These are phyloP conservation scores for Trichomonascaceae sp. DNA, from an alignment of 1,139 yeast genomes.

Conservation along the genomic window DNA sequence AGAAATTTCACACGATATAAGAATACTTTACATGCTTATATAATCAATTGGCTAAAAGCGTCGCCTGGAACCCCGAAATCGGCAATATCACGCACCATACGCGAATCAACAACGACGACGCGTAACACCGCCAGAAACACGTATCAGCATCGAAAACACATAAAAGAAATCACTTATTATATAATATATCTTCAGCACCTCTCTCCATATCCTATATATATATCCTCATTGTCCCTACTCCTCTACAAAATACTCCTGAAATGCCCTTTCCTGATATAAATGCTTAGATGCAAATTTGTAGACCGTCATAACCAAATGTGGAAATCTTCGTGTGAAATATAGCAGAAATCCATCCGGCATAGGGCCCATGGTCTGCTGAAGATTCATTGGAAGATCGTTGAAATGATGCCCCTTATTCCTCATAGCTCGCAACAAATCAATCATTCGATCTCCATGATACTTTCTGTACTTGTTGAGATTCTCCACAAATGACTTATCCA, in stretches of 20 bases:
- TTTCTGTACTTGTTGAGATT: slow-evolving; percentile 88
- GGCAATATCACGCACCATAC: too few species aligned
- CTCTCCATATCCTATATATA: not conserved
- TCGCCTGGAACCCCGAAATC: too few species aligned
- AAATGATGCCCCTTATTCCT: slow-evolving; percentile 91
- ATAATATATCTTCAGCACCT: too few species aligned
- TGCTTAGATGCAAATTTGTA: slow-evolving; percentile 58
- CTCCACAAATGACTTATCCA: slow-evolving; percentile 66
- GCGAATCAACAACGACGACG: too few species aligned
- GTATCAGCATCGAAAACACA: too few species aligned
- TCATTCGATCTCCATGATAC: slow-evolving; percentile 67
- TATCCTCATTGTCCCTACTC: slow-evolving; percentile 9
- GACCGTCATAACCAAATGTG: slow-evolving; percentile 68
- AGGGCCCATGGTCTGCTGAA: slow-evolving; percentile 60
- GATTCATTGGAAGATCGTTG: slow-evolving; percentile 70
- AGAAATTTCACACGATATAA: too few species aligned
- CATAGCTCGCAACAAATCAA: slow-evolving; percentile 83
- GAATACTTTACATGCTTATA: too few species aligned
- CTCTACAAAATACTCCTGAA: slow-evolving; percentile 45
- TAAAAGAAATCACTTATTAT: too few species aligned
- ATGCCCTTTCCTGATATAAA: slow-evolving; percentile 55
- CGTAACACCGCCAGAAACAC: too few species aligned
- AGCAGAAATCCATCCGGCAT: slow-evolving; percentile 77
- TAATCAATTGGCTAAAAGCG: too few species aligned
- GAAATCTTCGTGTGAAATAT: slow-evolving; percentile 71